Evolutionary conservation across 805 yeast genomes (phyloP).

Genomic region (Candida nanaspora): DNA sequence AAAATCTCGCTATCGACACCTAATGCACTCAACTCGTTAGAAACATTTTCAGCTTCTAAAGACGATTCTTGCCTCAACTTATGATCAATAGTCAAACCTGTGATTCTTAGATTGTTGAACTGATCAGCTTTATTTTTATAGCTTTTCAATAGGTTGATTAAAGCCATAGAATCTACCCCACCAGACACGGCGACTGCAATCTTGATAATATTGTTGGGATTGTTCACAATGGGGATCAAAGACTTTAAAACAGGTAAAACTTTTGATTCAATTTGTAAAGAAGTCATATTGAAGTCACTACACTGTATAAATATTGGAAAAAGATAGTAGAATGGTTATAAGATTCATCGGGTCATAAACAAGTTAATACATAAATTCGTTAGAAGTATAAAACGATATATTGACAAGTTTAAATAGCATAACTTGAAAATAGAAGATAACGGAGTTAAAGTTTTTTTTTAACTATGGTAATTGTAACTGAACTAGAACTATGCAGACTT

Average conservation of each 20-base stretch:
- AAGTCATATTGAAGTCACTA: neutral
- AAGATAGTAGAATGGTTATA: too few species aligned
- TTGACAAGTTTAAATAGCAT: too few species aligned
- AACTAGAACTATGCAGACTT: too few species aligned
- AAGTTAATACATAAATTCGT: too few species aligned
- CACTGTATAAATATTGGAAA: too few species aligned
- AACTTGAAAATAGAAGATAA: too few species aligned
- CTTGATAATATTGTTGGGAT: neutral
- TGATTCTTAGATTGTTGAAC: constrained; percentile 18
- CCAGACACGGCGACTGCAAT: constrained; percentile 65
- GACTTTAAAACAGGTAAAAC: constrained; percentile 22
- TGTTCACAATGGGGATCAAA: constrained; percentile 1
- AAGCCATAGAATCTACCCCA: constrained; percentile 75
- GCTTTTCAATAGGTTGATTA: constrained; percentile 41
- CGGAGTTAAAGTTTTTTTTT: too few species aligned
- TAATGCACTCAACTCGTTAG: constrained; percentile 1
- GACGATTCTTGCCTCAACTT: constrained; percentile 40
- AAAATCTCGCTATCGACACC: neutral
- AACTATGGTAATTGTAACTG: too few species aligned
- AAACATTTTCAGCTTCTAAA: constrained; percentile 40
- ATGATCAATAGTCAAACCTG: constrained; percentile 66
- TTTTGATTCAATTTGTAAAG: neutral
- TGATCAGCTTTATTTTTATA: constrained; percentile 23
- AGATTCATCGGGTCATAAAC: too few species aligned
- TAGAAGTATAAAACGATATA: too few species aligned